Conservation (phyloP, 345 rosid genomes). For the Excoecaria agallocha region DNA sequence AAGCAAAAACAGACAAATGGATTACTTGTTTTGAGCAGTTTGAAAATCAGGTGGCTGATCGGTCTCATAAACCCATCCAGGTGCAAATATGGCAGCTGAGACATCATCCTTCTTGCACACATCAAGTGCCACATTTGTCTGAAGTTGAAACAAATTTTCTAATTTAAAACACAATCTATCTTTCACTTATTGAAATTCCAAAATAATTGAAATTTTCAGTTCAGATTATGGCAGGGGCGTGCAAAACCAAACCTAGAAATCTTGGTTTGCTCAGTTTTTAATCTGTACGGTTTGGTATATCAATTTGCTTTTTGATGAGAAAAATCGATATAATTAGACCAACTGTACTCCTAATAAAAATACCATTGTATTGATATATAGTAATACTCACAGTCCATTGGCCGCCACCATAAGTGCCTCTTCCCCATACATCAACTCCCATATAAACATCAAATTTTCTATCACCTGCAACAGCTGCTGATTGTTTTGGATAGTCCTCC, state of each 20-base stretch:
- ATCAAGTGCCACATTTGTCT: constrained; percentile 77
- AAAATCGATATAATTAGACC: too few relatives aligned
- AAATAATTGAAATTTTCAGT: too few relatives aligned
- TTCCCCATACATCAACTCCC: constrained; percentile 85
- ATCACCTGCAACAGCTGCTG: constrained; percentile 68
- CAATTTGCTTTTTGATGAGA: too few relatives aligned
- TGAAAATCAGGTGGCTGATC: constrained; percentile 70
- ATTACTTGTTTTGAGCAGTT: constrained; percentile 82
- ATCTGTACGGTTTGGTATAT: too few relatives aligned
- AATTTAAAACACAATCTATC: too few relatives aligned
- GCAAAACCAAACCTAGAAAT: too few relatives aligned
- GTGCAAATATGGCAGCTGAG: constrained; percentile 87
- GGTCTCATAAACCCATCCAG: constrained; percentile 84
- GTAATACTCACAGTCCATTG: constrained; percentile 56
- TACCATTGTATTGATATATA: too few relatives aligned
- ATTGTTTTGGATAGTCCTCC: constrained; percentile 56
- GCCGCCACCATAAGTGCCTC: constrained; percentile 79
- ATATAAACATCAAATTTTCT: constrained; percentile 78
- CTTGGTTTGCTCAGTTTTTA: too few relatives aligned
- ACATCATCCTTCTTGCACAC: constrained; percentile 57
- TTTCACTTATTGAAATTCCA: too few relatives aligned
- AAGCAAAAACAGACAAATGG: neutral
- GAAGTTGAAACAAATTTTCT: constrained; percentile 16
- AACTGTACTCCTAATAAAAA: too few relatives aligned
- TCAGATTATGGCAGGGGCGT: too few relatives aligned